phyloP scores from a whole-genome alignment of 2,329 filamentous ascomycete species.

The Metarhizium album region DNA sequence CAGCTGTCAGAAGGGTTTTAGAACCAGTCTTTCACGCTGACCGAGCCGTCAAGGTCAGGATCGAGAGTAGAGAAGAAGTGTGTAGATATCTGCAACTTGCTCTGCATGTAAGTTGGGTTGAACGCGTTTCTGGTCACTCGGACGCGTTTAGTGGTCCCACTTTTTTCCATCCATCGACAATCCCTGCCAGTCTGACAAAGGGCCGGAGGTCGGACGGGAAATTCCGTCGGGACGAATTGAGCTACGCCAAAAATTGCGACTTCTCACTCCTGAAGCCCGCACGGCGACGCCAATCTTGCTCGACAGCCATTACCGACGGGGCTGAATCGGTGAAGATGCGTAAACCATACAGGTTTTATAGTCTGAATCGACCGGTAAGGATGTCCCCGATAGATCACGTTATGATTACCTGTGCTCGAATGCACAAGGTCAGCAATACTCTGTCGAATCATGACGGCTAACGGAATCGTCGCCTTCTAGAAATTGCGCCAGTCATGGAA shows the following conservation, averaged over 20 bases:
- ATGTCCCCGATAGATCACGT: not conserved
- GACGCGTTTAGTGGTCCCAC: conserved; percentile 18
- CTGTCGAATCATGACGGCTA: not conserved
- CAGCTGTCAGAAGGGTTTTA: not conserved
- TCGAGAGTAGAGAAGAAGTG: not conserved
- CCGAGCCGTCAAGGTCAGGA: not conserved
- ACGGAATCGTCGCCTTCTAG: conserved; percentile 31
- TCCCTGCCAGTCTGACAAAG: not conserved
- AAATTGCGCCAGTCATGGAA: conserved; percentile 95
- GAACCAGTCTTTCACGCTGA: not conserved
- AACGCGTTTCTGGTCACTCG: conserved; percentile 5
- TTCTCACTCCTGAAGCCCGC: conserved; percentile 1
- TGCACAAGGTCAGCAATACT: not conserved
- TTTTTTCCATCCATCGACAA: conserved; percentile 1
- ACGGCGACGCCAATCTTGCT: conserved; percentile 3
- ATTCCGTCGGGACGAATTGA: conserved; percentile 16
- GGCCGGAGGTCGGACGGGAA: conserved; percentile 14
- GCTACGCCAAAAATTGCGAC: conserved; percentile 21
- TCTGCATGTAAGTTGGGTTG: not conserved
- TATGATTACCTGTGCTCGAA: not conserved
- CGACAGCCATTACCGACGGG: conserved; percentile 9
- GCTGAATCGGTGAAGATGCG: conserved; percentile 34
- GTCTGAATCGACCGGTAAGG: conserved; percentile 55
- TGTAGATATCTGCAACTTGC: not conserved
- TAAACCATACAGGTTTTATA: conserved; percentile 51